Conservation (phyloP, 164 flowering plant species). For the Cinnamomum chago region DNA sequence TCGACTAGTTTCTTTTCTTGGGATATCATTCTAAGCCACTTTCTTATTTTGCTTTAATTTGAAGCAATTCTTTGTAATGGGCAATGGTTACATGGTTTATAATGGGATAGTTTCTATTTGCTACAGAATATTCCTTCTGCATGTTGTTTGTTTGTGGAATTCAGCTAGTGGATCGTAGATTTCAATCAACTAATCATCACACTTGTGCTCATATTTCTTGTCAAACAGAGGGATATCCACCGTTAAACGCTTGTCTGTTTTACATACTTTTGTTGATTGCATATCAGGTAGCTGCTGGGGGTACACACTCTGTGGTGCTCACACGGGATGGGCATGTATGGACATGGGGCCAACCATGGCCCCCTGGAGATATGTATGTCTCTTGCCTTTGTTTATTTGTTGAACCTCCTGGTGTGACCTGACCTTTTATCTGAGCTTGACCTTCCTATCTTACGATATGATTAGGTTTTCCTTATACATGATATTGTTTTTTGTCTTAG, state of each 20-base stretch:
- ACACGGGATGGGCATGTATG: conserved; percentile 96
- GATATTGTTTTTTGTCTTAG: conserved; percentile 23
- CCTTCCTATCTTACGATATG: neutral
- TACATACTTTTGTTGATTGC: conserved; percentile 2
- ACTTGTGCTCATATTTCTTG: neutral
- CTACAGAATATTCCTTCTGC: neutral
- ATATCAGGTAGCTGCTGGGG: conserved; percentile 97
- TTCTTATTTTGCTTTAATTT: neutral
- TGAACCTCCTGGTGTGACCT: neutral
- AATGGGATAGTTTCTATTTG: neutral
- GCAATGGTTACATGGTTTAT: neutral
- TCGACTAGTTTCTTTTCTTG: neutral
- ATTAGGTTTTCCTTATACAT: conserved; percentile 8
- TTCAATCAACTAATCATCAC: neutral
- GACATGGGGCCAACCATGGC: conserved; percentile 99
- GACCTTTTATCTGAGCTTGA: neutral
- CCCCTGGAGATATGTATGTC: conserved; percentile 95
- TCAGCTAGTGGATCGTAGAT: neutral
- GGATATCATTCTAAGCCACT: neutral
- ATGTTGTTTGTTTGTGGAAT: neutral
- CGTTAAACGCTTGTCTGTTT: neutral
- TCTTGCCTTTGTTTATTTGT: conserved; percentile 7
- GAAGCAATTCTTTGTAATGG: neutral
- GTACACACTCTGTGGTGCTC: conserved; percentile 98
- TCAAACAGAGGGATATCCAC: neutral